These are phyloP conservation scores for Hirschioporus abietinus DNA, from an alignment of 768 basidiomycete species.

Conservation along the genomic window DNA sequence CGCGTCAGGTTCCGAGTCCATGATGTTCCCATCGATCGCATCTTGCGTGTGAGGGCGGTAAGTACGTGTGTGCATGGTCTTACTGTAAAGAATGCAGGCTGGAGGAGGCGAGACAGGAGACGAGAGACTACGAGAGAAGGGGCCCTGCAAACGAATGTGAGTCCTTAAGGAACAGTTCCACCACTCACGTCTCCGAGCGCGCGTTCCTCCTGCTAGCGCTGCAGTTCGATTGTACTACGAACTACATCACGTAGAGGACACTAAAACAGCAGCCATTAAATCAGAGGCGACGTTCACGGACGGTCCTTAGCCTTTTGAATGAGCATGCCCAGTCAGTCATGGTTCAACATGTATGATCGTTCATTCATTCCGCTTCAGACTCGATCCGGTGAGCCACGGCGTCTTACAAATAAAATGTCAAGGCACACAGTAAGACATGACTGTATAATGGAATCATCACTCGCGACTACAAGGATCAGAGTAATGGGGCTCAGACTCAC, in stretches of 20 bases:
- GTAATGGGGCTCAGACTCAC: background rate
- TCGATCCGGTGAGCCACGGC: too few species aligned
- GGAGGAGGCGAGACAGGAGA: background rate
- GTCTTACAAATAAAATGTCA: background rate
- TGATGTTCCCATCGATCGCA: too few species aligned
- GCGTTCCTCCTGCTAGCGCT: background rate
- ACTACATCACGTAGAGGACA: too few species aligned
- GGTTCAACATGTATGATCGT: background rate
- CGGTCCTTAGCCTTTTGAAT: background rate
- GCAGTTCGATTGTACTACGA: too few species aligned
- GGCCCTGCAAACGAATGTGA: background rate
- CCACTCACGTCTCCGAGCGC: background rate
- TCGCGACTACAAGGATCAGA: background rate
- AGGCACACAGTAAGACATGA: background rate
- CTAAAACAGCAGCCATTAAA: too few species aligned
- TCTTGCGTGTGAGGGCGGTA: background rate
- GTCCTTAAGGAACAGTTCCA: background rate
- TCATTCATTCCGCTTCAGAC: background rate
- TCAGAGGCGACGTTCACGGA: too few species aligned
- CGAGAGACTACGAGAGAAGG: too few species aligned
- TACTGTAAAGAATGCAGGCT: background rate
- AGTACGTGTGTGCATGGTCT: background rate
- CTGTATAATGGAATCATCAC: background rate
- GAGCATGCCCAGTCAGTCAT: background rate
- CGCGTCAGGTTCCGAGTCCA: background rate